Base-by-base conservation (phyloP, 345 rosid species). In the Sisymbrium irio region DNA sequence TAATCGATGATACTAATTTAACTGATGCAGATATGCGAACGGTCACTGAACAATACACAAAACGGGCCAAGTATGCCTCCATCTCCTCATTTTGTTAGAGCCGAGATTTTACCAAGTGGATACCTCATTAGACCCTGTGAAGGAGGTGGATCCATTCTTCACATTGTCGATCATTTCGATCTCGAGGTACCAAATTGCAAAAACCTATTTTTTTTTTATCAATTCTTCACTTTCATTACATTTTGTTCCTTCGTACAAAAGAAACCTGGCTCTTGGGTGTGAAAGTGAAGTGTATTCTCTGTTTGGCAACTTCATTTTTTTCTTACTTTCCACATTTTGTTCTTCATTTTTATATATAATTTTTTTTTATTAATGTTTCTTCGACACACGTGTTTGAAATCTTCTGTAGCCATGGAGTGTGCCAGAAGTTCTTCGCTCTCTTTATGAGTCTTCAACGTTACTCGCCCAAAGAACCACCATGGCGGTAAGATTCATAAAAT, bases 21-120 rank as follows among this genome's bases (percentile, higher is more conserved):
- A 53, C 4, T 30, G 8, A 12, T 51, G 41, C 50, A 94, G 98
- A 80, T 91, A 41, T 95, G 99, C 54, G 99, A 95, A 81, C 76
- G 97, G 71, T 89, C 97, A 17, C 81, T 95, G 67, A 91, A 95
- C 80, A 89, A 88, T 69, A 95, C 96, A 59, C 97, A 87, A 73
- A 95, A 95, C 68, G 99, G 99, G 59, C 97, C 96, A 3, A 87
- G 89, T 78, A 87, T 95, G 93, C 99, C 97, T 12, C 94, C 92
- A 2, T 97, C 93, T 53, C 96, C 87, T 69, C 92, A 87, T 77
- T 95, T 92, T 66, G 96, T 90, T 45, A 84, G 99, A 81, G 99
- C 93, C 51, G 97, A 92, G 83, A 81, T 88, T 77, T 81, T 95
- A 55, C 96, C 99, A 12, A 95, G 97, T 65, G 99, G 99, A 27